A percentile compares a stretch with the other conserved stretches of the same genome.
Evolutionary conservation across 306 rosid species (phyloP).

Genomic region (Sophora flavescens): DNA sequence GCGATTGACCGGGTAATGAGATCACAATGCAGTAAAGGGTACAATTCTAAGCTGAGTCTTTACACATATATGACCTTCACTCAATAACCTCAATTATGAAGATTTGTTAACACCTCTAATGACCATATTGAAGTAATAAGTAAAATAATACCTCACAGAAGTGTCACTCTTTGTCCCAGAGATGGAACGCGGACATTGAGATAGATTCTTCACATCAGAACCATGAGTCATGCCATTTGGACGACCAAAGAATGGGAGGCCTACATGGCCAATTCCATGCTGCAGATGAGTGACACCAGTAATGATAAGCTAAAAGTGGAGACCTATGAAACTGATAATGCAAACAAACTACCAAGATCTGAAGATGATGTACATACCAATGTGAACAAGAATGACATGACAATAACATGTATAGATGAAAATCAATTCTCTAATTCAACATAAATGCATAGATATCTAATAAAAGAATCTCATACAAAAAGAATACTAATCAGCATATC

Average conservation of each 20-base stretch:
- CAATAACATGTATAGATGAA: no score
- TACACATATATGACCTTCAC: constrained; percentile 22
- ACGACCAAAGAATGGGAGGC: constrained; percentile 56
- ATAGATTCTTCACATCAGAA: constrained; percentile 64
- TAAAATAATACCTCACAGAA: constrained; percentile 70
- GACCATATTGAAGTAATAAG: constrained; percentile 28
- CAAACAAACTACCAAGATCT: no score
- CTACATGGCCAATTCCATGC: constrained; percentile 67
- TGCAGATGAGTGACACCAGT: constrained; percentile 50
- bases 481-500: no score
- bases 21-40: constrained; percentile 1
- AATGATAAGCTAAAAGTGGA: constrained; percentile 40
- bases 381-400: no score
- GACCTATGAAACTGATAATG: no score
- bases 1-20: constrained; percentile 10
- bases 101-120: constrained; percentile 3
- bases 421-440: no score
- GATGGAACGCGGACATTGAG: constrained; percentile 67
- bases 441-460: no score
- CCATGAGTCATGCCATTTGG: constrained; percentile 53
- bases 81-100: constrained; percentile 26
- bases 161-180: constrained; percentile 61
- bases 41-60: background rate
- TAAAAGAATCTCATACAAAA: no score
- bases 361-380: no score